phyloP scores from a whole-genome alignment of 352 stramenopile species.

The Peronospora destructor region DNA sequence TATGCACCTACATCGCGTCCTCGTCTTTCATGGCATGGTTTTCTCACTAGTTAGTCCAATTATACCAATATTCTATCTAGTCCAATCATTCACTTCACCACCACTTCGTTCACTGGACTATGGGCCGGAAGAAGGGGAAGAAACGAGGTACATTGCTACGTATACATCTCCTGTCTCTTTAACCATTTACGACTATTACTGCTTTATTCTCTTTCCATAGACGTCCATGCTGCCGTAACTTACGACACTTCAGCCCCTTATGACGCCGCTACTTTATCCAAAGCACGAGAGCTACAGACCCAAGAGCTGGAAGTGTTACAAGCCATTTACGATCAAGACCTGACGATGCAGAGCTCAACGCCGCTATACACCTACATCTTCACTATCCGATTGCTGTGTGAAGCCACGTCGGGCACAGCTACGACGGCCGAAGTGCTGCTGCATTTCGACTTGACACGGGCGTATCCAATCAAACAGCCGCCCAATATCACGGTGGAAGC shows the following conservation, averaged over 20 bases:
- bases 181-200: background rate
- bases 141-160: slow-evolving; percentile 39
- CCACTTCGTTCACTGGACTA: no score
- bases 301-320: slow-evolving; percentile 80
- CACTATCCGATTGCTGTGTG: slow-evolving; percentile 61
- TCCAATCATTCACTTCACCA: background rate
- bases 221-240: slow-evolving; percentile 9
- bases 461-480: slow-evolving; percentile 57
- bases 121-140: slow-evolving; percentile 77
- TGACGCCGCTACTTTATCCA: slow-evolving; percentile 37
- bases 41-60: no score
- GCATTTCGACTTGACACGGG: slow-evolving; percentile 64
- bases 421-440: slow-evolving; percentile 60
- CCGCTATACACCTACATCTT: slow-evolving; percentile 83
- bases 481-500: slow-evolving; percentile 67
- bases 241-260: slow-evolving; percentile 11
- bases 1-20: no score
- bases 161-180: background rate
- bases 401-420: slow-evolving; percentile 30
- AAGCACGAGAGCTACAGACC: slow-evolving; percentile 56
- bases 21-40: no score
- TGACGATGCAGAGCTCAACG: slow-evolving; percentile 61
- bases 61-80: no score
- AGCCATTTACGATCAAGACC: slow-evolving; percentile 74
- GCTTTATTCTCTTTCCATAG: slow-evolving; percentile 7